Evolutionary conservation across 371 early-diverging fungal species (phyloP), one percentile per base, ranked within the genome.

Genomic region (Mucor plumbeus): DNA sequence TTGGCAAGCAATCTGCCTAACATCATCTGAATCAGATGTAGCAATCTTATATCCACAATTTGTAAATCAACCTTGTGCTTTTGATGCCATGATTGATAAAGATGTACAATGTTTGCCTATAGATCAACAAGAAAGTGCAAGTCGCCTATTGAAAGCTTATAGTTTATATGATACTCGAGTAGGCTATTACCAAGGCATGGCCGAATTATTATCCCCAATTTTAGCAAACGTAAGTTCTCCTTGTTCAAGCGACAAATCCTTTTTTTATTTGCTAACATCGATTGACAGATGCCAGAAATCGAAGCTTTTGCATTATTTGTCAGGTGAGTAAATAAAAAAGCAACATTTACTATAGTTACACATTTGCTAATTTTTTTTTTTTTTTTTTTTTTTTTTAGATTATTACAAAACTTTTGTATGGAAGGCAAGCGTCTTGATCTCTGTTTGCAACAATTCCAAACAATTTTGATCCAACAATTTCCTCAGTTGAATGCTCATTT

Each of bases 121-220:
- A 4, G 13, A 43, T 36, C 94, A 94, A 1, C 94, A 96, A 60
- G 88, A 87, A 60, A 79, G 82, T 21, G 73, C 96, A 60, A 87
- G 83, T 67, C 89, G 91, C 60, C 80, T 98, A 14, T 82, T 96
- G 60, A 93, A 93, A 59, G 96, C 95, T 4, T 98, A 97, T 65
- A 88, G 92, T 26, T 69, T 95, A 10, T 97, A 94, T 62, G 97
- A 98, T 76, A 67, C 89, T 4, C 93, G 93, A 64, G 91, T 97
- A 33, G 97, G 97, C 11, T 94, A 98, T 75, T 95, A 94, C 74
- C 96, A 96, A 81, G 95, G 95, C 11, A 85, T 97, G 43, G 88
- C 93, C 8, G 92, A 92, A 71, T 76, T 97, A 50, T 94, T 89
- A 5, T 93, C 91, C 3, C 92, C 96, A 9, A 63, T 97, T 62